These are phyloP conservation scores for Poa pratensis DNA, from an alignment of 176 grass and related monocot species.

Conservation along the genomic window DNA sequence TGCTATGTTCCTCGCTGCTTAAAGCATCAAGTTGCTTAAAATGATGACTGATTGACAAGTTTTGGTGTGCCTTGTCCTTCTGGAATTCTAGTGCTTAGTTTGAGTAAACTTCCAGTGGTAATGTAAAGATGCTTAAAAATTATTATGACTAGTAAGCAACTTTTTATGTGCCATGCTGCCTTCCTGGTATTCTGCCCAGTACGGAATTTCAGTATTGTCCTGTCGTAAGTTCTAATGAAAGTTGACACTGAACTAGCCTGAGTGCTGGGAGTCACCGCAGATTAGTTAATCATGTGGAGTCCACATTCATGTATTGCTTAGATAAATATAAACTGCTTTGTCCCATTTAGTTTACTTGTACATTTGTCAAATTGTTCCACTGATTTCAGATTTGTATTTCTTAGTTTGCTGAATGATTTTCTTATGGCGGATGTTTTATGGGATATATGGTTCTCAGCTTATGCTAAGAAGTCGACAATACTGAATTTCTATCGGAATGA, in stretches of 20 bases:
- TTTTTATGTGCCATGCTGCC: not conserved
- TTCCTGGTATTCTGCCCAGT: not conserved
- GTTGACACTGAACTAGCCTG: not conserved
- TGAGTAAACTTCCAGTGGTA: conserved; percentile 12
- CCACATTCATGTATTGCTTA: conserved; percentile 1
- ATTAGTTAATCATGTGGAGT: not conserved
- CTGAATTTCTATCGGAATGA: conserved; percentile 3
- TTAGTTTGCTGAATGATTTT: conserved; percentile 18
- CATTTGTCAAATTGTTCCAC: not conserved
- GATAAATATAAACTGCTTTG: not conserved
- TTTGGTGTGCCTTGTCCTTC: not conserved
- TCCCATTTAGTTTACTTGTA: not conserved
- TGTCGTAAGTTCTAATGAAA: not conserved
- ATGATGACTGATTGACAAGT: not conserved
- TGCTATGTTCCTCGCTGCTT: conserved; percentile 19
- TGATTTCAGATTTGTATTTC: not conserved
- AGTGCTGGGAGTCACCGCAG: not conserved
- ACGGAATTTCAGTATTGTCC: not conserved
- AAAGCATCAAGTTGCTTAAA: not conserved
- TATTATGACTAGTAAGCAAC: not conserved
- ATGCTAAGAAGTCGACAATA: conserved; percentile 1
- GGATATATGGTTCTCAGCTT: not conserved
- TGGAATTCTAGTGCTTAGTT: not conserved
- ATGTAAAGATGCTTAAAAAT: conserved; percentile 1
- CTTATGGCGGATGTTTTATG: not conserved